Evolutionary conservation across 1,284 basidiomycete species (phyloP), one percentile per base, ranked within the genome.

Genomic region (Inonotus obliquus): DNA sequence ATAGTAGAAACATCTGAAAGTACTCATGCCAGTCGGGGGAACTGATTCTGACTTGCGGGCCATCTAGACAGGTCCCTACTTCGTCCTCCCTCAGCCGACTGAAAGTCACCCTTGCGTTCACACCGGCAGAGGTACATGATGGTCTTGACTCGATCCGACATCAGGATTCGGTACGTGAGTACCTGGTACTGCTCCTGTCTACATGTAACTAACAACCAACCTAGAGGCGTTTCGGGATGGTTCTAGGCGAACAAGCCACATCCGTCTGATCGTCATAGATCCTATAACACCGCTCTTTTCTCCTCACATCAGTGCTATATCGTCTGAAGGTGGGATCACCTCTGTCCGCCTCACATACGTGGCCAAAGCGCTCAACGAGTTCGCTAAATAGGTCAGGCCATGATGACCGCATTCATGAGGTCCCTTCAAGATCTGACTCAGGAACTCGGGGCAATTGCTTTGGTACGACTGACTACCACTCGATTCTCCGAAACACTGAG

Each of bases 361-460:
- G 27, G 25, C 38, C 45, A 17, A 41, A 32, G 13, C 7, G 14
- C 27, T 52, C 14, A 29, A 29, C 54, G 27, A 38, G 56, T 44
- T 38, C 19, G 23, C 37, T 48, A 14, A 17, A 1, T 29, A 79
- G 78, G 89, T 2, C 89, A 91, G 69, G 85, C 89, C 0, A 74
- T 81, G n/a, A 89, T 92, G 86, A 79, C 79, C 0, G 79, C 79
- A 1, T 82, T 91, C 64, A 89, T 91, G 85, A 80, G 78, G 1
- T 79, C 84, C 62, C 76, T 91, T 21, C 82, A 82, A 38, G 68
- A 69, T 2, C 70, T 87, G 41, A 79, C 86, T 2, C 78, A 77
- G 41, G 72, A 69, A 0, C 75, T 77, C 64, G 72, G 71, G 3
- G 66, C 82, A 39, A 73, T 81, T 0, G 73, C 87, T 47, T 68